phyloP scores from a whole-genome alignment of 495 filamentous ascomycete species.

The Bathelium albidoporum region DNA sequence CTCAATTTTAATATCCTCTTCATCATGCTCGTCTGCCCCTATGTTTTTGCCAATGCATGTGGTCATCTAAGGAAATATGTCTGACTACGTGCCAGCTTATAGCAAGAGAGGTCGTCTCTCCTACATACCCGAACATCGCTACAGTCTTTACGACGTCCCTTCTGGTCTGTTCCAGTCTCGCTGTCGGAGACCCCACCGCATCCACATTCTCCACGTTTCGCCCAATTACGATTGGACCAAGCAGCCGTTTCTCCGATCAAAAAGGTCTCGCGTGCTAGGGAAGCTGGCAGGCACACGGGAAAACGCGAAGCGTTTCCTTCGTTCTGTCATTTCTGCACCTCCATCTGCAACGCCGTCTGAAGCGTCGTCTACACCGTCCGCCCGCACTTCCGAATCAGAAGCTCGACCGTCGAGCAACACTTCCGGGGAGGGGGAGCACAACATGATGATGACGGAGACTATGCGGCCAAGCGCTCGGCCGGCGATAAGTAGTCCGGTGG shows the following conservation, averaged over 20 bases:
- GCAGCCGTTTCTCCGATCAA: not conserved
- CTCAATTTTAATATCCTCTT: not conserved
- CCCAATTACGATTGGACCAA: slow-evolving; percentile 3
- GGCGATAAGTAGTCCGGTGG: not conserved
- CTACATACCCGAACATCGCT: not conserved
- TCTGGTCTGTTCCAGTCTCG: slow-evolving; percentile 4
- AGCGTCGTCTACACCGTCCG: slow-evolving; percentile 9
- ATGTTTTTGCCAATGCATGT: not conserved
- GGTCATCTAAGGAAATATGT: not conserved
- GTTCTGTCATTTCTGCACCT: slow-evolving; percentile 28
- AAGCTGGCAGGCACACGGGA: slow-evolving; percentile 36
- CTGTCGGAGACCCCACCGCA: slow-evolving; percentile 2
- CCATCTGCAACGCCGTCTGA: not conserved
- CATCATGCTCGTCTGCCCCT: not conserved
- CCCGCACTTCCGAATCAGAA: not conserved
- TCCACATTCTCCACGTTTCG: slow-evolving; percentile 1
- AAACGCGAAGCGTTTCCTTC: slow-evolving; percentile 36
- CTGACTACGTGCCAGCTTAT: not conserved
- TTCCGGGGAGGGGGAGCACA: slow-evolving; percentile 3
- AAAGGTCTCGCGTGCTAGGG: not conserved
- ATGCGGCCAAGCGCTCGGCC: slow-evolving; percentile 3
- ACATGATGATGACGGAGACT: slow-evolving; percentile 9
- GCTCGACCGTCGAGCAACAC: not conserved
- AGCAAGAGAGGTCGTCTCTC: slow-evolving; percentile 1
- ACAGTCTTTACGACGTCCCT: not conserved